Base-by-base conservation (phyloP, 208 protist species). In the Leishmania arabica region DNA sequence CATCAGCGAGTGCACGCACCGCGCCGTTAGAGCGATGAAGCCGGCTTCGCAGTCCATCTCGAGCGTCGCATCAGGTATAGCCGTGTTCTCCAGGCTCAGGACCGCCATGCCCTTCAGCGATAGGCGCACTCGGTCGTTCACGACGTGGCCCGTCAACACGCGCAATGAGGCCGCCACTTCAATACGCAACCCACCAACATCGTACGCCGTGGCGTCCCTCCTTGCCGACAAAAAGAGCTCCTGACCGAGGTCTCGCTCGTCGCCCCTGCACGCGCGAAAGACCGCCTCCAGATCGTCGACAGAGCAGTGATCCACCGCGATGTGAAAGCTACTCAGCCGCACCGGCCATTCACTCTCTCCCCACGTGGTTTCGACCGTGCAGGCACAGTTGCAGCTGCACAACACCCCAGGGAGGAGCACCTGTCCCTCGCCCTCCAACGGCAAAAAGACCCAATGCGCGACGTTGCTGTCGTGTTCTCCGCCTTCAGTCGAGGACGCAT, bases 41-140 rank as follows among this genome's bases (percentile, higher is more conserved):
- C n/a, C 53, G 0, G 54, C 8, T 17, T 11, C 64, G 19, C 65
- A 70, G 66, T 79, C 62, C 47, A 82, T 60, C 64, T 82, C 74
- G 6, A 86, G 77, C 34, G 60, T 53, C 13, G 78, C 82, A 24
- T 76, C 74, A 24, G 80, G 78, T 19, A 86, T 51, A 27, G 79
- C 82, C 37, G 62, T 74, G 66, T 86, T 86, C 51, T 86, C 82
- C 5, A 86, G 7, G 58, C 37, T 70, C 21, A 86, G 66, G 11
- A 86, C 34, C 3, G 72, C 82, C 11, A 40, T 71, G 11, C 82
- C 82, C 27, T 65, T 60, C 24, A 86, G 74, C 27, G 54, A 76
- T 24, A 76, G 1, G n/a, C 62, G 76, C 34, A 19, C 17, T 47
- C 37, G 13, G 40, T 58, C 37, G 5, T 34, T 6, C 11, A 9